A percentile compares a stretch with the other conserved stretches of the same genome.
These are phyloP conservation scores for Pichia insulana DNA, from an alignment of 805 yeast species.

Conservation along the genomic window DNA sequence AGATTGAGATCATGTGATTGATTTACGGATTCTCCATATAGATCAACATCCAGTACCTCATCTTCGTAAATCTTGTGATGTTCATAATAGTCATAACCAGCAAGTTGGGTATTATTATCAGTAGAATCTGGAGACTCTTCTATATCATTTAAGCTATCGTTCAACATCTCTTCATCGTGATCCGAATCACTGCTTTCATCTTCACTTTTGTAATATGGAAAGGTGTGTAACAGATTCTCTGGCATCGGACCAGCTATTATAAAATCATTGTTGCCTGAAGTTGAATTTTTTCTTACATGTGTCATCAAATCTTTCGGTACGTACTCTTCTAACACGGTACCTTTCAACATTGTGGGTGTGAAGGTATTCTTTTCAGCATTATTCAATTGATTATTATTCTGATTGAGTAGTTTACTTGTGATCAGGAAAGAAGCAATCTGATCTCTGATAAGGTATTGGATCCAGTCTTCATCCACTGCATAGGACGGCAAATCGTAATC, in stretches of 20 bases:
- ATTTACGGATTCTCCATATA: constrained; percentile 13
- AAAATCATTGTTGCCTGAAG: constrained; percentile 22
- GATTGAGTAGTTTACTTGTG: constrained; percentile 2
- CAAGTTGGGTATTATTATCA: constrained; percentile 3
- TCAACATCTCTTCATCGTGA: not conserved
- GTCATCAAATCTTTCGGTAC: constrained; percentile 22
- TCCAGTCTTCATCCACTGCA: constrained; percentile 28
- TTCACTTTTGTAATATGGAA: constrained; percentile 26
- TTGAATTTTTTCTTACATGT: constrained; percentile 10
- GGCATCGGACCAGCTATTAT: constrained; percentile 30
- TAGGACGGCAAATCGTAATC: constrained; percentile 11
- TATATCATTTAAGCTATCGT: not conserved
- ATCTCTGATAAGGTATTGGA: constrained; percentile 24
- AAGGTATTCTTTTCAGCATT: constrained; percentile 6
- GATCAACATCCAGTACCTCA: constrained; percentile 11
- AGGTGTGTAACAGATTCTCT: constrained; percentile 21
- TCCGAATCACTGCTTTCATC: constrained; percentile 13
- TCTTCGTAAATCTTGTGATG: constrained; percentile 13
- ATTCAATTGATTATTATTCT: not conserved
- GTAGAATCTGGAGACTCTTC: not conserved
- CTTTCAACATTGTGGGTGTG: constrained; percentile 18
- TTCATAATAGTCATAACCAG: constrained; percentile 20
- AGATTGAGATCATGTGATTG: constrained; percentile 12
- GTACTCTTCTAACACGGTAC: constrained; percentile 21
- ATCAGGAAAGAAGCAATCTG: constrained; percentile 11